Conservation (phyloP, 202 grass and related monocot species). For the Elaeis oleifera region DNA sequence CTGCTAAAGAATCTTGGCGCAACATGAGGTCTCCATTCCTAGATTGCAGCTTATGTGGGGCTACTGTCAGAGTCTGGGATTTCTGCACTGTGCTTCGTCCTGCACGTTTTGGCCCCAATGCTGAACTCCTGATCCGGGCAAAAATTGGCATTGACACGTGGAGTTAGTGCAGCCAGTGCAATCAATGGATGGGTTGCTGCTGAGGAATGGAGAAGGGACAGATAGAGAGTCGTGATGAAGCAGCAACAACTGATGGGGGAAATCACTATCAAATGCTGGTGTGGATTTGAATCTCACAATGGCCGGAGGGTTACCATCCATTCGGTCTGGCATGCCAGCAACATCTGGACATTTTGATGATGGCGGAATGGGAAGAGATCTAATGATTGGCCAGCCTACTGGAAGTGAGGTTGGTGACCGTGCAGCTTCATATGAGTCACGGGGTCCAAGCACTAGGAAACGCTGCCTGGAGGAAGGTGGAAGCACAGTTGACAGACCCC, state of each 20-base stretch:
- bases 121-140: constrained; percentile 54
- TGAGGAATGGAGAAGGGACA: constrained; percentile 52
- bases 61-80: constrained; percentile 76
- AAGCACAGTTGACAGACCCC: constrained; percentile 91
- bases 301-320: constrained; percentile 67
- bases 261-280: constrained; percentile 58
- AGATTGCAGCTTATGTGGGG: constrained; percentile 83
- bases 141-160: constrained; percentile 46
- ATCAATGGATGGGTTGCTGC: constrained; percentile 69
- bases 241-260: constrained; percentile 48
- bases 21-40: constrained; percentile 84
- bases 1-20: constrained; percentile 60
- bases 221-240: constrained; percentile 61
- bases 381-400: constrained; percentile 91
- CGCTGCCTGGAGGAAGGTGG: constrained; percentile 93
- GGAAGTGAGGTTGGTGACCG: constrained; percentile 97
- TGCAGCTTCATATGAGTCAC: constrained; percentile 83
- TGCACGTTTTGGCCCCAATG: constrained; percentile 48
- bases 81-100: constrained; percentile 59
- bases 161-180: constrained; percentile 77
- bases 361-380: constrained; percentile 77
- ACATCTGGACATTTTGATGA: constrained; percentile 37
- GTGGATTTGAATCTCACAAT: constrained; percentile 90
- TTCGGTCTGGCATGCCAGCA: constrained; percentile 40
- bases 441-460: constrained; percentile 82